A percentile compares a stretch with the other conserved stretches of the same genome.
phyloP scores from a whole-genome alignment of 2,329 filamentous ascomycete genomes.

The Mariannaea sp. region DNA sequence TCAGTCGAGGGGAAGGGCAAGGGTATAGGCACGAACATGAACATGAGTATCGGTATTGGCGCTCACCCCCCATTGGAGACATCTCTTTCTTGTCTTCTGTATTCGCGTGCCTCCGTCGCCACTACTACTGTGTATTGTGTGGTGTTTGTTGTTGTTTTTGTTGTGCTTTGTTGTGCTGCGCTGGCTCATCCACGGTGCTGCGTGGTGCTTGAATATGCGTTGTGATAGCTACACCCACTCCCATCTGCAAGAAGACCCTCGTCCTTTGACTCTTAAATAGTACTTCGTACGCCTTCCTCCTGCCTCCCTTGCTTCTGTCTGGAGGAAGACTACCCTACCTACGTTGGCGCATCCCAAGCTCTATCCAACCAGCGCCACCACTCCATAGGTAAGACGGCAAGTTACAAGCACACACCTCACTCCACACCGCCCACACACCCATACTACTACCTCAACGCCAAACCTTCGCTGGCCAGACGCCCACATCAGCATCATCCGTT shows the following conservation, averaged over 20 bases:
- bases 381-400: too few relatives aligned
- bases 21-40: background rate
- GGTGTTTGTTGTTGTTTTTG: conserved; percentile 6
- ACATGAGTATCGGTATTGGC: background rate
- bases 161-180: conserved; percentile 14
- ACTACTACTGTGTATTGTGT: conserved; percentile 3
- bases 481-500: conserved; percentile 22
- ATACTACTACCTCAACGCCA: too few relatives aligned
- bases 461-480: conserved; percentile 9
- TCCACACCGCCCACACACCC: too few relatives aligned
- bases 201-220: conserved; percentile 21
- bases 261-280: too few relatives aligned
- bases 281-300: too few relatives aligned
- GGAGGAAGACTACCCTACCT: conserved; percentile 1
- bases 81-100: conserved; percentile 11
- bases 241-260: conserved; percentile 5
- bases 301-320: conserved; percentile 9
- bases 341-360: conserved; percentile 11
- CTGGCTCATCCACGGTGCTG: conserved; percentile 17
- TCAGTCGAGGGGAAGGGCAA: too few relatives aligned
- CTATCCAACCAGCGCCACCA: too few relatives aligned
- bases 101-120: conserved; percentile 3
- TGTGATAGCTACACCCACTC: conserved; percentile 13
- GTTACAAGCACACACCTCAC: conserved; percentile 12
- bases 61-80: background rate